phyloP scores from a whole-genome alignment of 108 stramenopile genomes.

The Fragilaria crotonensis region DNA sequence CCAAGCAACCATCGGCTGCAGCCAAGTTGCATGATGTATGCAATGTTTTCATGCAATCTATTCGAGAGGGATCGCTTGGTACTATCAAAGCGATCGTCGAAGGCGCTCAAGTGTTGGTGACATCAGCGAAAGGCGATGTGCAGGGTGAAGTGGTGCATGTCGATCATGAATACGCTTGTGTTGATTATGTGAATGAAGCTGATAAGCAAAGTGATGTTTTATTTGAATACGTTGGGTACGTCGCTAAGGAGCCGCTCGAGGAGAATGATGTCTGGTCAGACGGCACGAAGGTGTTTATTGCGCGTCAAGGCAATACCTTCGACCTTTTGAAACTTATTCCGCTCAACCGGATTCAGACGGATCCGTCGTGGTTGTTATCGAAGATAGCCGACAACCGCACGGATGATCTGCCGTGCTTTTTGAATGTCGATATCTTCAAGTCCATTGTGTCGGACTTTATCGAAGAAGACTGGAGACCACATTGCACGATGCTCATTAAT shows the following conservation, averaged over 20 bases:
- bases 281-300: constrained; percentile 44
- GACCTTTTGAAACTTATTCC: constrained; percentile 44
- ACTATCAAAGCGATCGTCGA: constrained; percentile 27
- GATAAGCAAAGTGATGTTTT: constrained; percentile 28
- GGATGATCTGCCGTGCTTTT: constrained; percentile 58
- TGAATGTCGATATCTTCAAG: constrained; percentile 59
- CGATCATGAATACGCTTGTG: constrained; percentile 26
- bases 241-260: constrained; percentile 14
- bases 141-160: constrained; percentile 31
- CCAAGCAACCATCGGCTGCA: constrained; percentile 12
- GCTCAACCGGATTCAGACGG: constrained; percentile 30
- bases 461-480: constrained; percentile 52
- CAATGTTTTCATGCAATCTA: constrained; percentile 13
- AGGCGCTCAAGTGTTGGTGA: constrained; percentile 32
- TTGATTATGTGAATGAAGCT: constrained; percentile 24
- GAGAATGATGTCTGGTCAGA: constrained; percentile 45
- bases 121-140: constrained; percentile 3
- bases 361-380: constrained; percentile 50
- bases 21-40: constrained; percentile 34
- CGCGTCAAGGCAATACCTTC: constrained; percentile 23
- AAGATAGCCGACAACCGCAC: constrained; percentile 48
- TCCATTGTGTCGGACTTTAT: constrained; percentile 55
- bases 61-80: constrained; percentile 26
- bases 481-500: constrained; percentile 28
- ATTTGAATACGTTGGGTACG: constrained; percentile 31